Evolutionary conservation across 2,329 filamentous ascomycete genomes (phyloP).

Genomic region (Sarocladium strictum): DNA sequence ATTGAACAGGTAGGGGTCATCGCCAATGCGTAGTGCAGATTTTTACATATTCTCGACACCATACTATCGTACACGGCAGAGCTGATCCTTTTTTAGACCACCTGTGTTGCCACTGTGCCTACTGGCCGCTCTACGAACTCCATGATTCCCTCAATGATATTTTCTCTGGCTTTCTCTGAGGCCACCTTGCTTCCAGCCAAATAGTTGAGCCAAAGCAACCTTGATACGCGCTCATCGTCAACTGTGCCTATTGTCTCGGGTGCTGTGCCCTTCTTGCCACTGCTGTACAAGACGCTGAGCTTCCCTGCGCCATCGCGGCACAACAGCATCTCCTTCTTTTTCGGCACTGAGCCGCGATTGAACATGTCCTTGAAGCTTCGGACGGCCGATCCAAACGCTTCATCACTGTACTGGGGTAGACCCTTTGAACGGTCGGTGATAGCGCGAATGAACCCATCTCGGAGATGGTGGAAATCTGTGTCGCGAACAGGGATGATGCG

Average conservation of each 20-base stretch:
- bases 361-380: slow-evolving; percentile 77
- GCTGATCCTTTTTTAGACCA: slow-evolving; percentile 35
- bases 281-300: slow-evolving; percentile 63
- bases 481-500: slow-evolving; percentile 85
- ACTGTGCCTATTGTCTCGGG: slow-evolving; percentile 62
- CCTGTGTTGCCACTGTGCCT: slow-evolving; percentile 78
- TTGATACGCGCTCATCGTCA: slow-evolving; percentile 70
- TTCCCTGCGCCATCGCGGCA: slow-evolving; percentile 59
- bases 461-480: slow-evolving; percentile 88
- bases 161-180: slow-evolving; percentile 73
- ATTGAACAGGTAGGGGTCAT: background rate
- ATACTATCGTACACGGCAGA: background rate
- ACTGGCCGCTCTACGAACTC: slow-evolving; percentile 82
- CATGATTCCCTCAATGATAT: slow-evolving; percentile 81
- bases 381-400: slow-evolving; percentile 70
- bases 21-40: background rate
- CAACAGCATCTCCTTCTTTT: slow-evolving; percentile 72
- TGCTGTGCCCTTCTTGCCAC: slow-evolving; percentile 34
- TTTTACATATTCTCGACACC: background rate
- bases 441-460: slow-evolving; percentile 84
- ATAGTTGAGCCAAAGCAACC: slow-evolving; percentile 85
- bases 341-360: slow-evolving; percentile 72
- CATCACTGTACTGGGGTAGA: slow-evolving; percentile 56
- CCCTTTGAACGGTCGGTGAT: slow-evolving; percentile 67
- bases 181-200: slow-evolving; percentile 81